Evolutionary conservation across 1,284 basidiomycete species (phyloP).

Genomic region (Tylopilus sp.): DNA sequence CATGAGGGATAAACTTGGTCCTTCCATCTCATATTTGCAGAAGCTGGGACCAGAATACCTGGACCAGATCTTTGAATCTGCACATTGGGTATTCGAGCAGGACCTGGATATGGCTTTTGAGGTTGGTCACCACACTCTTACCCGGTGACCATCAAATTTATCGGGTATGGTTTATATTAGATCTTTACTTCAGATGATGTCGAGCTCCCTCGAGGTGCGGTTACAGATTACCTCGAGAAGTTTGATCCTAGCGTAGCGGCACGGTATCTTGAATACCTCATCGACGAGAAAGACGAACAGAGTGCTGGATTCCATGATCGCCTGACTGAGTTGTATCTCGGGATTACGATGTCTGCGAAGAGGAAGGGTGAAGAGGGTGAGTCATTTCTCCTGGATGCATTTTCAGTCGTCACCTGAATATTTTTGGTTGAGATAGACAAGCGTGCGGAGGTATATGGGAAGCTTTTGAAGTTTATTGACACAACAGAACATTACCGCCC

Average conservation of each 20-base stretch:
- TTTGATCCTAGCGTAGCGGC: slow-evolving; percentile 69
- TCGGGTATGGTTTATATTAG: slow-evolving; percentile 38
- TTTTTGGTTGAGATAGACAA: slow-evolving; percentile 34
- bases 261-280: slow-evolving; percentile 86
- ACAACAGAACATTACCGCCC: slow-evolving; percentile 71
- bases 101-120: slow-evolving; percentile 75
- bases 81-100: slow-evolving; percentile 82
- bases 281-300: slow-evolving; percentile 71
- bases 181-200: slow-evolving; percentile 96
- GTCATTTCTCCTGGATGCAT: slow-evolving; percentile 19
- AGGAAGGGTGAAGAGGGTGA: slow-evolving; percentile 55
- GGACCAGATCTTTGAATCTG: slow-evolving; percentile 74
- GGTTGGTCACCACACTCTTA: slow-evolving; percentile 41
- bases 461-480: slow-evolving; percentile 78
- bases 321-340: slow-evolving; percentile 82
- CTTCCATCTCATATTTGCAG: slow-evolving; percentile 89
- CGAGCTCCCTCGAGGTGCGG: slow-evolving; percentile 75
- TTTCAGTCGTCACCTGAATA: not conserved
- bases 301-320: slow-evolving; percentile 80
- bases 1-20: slow-evolving; percentile 74
- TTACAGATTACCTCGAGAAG: slow-evolving; percentile 76
- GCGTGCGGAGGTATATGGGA: slow-evolving; percentile 54
- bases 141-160: not conserved
- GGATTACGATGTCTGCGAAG: slow-evolving; percentile 57
- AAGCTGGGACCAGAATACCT: slow-evolving; percentile 83